Evolutionary conservation across 352 stramenopile genomes (phyloP).

Genomic region (Pythium pyrilobum): DNA sequence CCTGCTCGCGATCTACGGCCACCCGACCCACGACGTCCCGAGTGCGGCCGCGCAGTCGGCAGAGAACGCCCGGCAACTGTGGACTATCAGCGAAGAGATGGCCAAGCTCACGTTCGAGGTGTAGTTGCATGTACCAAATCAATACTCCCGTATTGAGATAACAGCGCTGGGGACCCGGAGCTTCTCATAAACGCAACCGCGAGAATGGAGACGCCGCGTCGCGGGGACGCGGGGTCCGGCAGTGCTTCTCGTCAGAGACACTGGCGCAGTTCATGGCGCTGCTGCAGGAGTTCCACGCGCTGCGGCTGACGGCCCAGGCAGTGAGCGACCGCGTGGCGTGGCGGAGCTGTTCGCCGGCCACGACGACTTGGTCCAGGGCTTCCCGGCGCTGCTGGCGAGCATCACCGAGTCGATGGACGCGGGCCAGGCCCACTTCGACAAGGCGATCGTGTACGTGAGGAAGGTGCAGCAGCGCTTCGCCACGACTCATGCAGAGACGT

Average conservation of each 20-base stretch:
- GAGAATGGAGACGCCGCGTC: no score
- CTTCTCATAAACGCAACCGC: background rate
- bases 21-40: background rate
- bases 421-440: no score
- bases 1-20: constrained; percentile 25
- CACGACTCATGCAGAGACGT: no score
- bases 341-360: background rate
- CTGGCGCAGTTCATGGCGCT: background rate
- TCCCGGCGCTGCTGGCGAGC: no score
- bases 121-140: background rate
- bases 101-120: constrained; percentile 4
- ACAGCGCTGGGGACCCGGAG: background rate
- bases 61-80: constrained; percentile 1
- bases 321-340: background rate
- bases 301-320: background rate
- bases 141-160: background rate
- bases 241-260: no score
- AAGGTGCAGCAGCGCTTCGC: no score
- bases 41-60: background rate
- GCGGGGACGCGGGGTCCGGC: no score
- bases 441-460: no score
- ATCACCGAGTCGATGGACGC: no score
- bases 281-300: background rate
- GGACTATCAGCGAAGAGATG: constrained; percentile 9
- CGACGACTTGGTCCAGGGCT: background rate